Evolutionary conservation across 208 protist genomes (phyloP), one percentile per base, ranked within the genome.

Genomic region (Trypanosoma congolense): DNA sequence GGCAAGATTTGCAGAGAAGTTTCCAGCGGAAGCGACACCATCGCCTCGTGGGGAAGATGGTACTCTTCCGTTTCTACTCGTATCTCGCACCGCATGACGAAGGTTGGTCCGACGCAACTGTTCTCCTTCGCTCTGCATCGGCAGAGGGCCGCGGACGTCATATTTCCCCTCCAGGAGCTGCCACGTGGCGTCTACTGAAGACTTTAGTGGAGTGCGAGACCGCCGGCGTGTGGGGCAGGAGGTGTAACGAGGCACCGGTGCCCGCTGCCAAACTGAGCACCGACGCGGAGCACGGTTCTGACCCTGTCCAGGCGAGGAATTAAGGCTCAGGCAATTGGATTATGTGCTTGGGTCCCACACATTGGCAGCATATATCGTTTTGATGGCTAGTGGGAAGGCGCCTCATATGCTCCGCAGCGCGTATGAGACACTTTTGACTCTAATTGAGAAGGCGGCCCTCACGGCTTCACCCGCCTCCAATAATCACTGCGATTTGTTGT

Each of bases 401-500:
- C 18, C 48, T n/a, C 16, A 30, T 18, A 31, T 46, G 24, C 4
- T 50, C 1, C 24, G n/a, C 6, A 46, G 53, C 4, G 36, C 35
- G 28, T 56, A 60, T 51, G 44, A 45, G 44, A 4, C 22, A n/a
- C 46, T 67, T 36, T 26, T 67, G 2, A 30, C 54, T 21, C 33
- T 6, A 6, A 44, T 30, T n/a, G 25, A 41, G 29, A 10, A 5
- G 2, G 45, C 46, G n/a, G 36, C 22, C 14, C 35, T 19, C 16
- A 4, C 8, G 4, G n/a, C 54, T 42, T 16, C 35, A 21, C 22
- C 24, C 1, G 18, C 12, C 25, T 35, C 21, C 12, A 6, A 40
- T 29, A 52, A 42, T 8, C 45, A 59, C 8, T 45, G 66, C 18
- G 66, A 73, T 50, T 12, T 44, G n/a, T 10, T 73, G 33, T 48